These are phyloP conservation scores for Lenzites betulinus DNA, from an alignment of 768 basidiomycete species.

Conservation along the genomic window DNA sequence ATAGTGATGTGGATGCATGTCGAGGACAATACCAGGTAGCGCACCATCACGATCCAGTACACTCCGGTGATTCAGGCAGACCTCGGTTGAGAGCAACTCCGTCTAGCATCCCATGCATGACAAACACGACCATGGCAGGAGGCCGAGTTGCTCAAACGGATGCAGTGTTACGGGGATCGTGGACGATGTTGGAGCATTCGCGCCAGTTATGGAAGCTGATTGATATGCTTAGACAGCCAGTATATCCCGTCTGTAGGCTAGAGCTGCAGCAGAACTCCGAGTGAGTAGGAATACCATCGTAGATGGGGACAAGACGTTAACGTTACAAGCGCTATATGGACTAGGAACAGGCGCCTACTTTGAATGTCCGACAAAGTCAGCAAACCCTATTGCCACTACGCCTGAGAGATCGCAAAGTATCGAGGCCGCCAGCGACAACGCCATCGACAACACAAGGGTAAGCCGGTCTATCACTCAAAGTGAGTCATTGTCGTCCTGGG, in stretches of 20 bases:
- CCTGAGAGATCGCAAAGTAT: conserved; percentile 9
- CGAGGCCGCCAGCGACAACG: conserved; percentile 22
- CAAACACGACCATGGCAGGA: conserved; percentile 17
- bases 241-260: too few species aligned
- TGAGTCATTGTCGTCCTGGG: conserved; percentile 9
- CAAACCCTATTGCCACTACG: conserved; percentile 24
- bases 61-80: conserved; percentile 22
- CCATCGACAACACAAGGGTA: conserved; percentile 27
- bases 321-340: too few species aligned
- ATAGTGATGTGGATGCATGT: neutral
- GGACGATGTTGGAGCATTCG: neutral
- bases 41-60: conserved; percentile 17
- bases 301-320: too few species aligned
- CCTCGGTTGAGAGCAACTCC: conserved; percentile 1
- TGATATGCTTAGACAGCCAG: too few species aligned
- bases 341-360: neutral
- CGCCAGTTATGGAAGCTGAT: neutral
- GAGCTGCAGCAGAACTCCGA: too few species aligned
- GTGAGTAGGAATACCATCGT: too few species aligned
- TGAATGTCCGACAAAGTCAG: conserved; percentile 16
- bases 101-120: conserved; percentile 22
- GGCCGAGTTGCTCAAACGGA: conserved; percentile 22
- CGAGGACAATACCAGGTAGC: conserved; percentile 19
- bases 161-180: neutral
- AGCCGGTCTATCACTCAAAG: conserved; percentile 23